Percentiles rank a stretch among this genome's conserved stretches.
Conservation (phyloP, 2,329 filamentous ascomycete genomes). For the Biscogniauxia marginata region DNA sequence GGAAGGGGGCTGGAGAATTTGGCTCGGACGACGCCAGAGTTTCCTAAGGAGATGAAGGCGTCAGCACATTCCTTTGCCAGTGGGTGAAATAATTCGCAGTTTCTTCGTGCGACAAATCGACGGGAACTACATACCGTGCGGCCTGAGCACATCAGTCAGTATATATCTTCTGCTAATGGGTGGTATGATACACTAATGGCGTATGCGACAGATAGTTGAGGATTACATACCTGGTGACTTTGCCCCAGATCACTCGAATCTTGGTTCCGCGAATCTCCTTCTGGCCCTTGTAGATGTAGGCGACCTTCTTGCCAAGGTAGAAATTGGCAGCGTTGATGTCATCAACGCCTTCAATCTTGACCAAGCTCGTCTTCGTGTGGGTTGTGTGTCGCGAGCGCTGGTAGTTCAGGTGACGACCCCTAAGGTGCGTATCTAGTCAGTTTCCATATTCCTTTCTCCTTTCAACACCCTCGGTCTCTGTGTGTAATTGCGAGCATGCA, state of each 20-base stretch:
- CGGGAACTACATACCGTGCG: slow-evolving; percentile 69
- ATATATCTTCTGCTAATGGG: neutral
- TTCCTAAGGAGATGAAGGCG: slow-evolving; percentile 57
- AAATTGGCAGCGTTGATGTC: slow-evolving; percentile 88
- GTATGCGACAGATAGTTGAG: neutral
- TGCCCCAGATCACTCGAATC: slow-evolving; percentile 99
- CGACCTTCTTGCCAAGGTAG: slow-evolving; percentile 98
- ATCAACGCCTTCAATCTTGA: slow-evolving; percentile 99
- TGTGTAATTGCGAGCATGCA: neutral
- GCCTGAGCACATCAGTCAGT: slow-evolving; percentile 53
- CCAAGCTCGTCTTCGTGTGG: slow-evolving; percentile 86
- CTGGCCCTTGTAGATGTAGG: slow-evolving; percentile 96
- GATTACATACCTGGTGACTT: slow-evolving; percentile 35
- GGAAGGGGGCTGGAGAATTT: slow-evolving; percentile 97
- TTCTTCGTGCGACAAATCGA: neutral
- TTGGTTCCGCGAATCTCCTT: slow-evolving; percentile 96
- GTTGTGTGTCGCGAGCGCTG: slow-evolving; percentile 91
- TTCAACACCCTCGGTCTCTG: neutral
- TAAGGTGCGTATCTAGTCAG: slow-evolving; percentile 40
- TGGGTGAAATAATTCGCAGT: neutral
- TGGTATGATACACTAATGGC: neutral
- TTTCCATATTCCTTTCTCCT: slow-evolving; percentile 3
- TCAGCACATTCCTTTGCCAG: neutral
- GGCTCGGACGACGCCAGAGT: slow-evolving; percentile 96
- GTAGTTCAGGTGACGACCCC: slow-evolving; percentile 98